Evolutionary conservation across 352 stramenopile genomes (phyloP).

Genomic region (Phytophthora capsici): DNA sequence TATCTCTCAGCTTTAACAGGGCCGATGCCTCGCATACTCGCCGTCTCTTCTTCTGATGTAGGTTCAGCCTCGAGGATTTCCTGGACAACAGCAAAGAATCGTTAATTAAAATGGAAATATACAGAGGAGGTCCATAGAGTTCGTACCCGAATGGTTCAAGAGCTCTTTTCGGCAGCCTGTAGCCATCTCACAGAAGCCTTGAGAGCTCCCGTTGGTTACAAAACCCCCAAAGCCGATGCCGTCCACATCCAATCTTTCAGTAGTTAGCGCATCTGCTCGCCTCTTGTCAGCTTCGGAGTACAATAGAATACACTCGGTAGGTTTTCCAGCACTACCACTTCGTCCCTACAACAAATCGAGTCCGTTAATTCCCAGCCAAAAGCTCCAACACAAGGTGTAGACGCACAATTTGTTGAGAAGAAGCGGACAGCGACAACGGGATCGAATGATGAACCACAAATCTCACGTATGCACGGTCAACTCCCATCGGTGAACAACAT

Average conservation of each 20-base stretch:
- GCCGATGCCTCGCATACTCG: no score
- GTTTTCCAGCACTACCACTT: conserved; percentile 64
- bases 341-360: conserved; percentile 48
- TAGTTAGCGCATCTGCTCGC: no score
- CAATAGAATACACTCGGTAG: conserved; percentile 59
- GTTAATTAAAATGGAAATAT: background rate
- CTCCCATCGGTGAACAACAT: conserved; percentile 66
- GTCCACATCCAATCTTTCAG: no score
- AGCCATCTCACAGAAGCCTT: no score
- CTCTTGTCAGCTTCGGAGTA: conserved; percentile 61
- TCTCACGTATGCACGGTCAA: conserved; percentile 73
- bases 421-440: no score
- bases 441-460: conserved; percentile 80
- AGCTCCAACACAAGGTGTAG: background rate
- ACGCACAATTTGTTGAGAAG: conserved; percentile 83
- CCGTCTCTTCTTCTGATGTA: no score
- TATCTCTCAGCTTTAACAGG: no score
- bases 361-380: background rate
- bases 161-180: no score
- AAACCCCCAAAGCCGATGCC: no score
- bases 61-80: no score
- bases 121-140: background rate
- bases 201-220: conserved; percentile 48
- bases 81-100: no score
- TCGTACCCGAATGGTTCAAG: conserved; percentile 53